Evolutionary conservation across 495 filamentous ascomycete genomes (phyloP).

Genomic region (Xylaria bambusicola): DNA sequence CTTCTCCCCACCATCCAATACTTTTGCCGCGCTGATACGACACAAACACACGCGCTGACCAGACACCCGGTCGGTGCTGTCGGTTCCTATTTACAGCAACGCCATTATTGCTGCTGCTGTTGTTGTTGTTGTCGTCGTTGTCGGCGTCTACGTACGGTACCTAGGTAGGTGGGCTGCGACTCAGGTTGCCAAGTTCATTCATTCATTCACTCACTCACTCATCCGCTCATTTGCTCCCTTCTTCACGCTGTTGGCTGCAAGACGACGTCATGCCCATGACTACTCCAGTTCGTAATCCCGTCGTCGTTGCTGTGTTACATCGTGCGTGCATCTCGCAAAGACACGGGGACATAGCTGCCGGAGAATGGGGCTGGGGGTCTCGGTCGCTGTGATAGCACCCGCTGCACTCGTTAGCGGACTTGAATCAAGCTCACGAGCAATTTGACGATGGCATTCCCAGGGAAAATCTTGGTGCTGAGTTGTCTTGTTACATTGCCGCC

Average conservation of each 20-base stretch:
- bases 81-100: neutral
- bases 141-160: too few species aligned
- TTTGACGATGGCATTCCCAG: neutral
- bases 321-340: neutral
- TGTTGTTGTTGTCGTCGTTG: too few species aligned
- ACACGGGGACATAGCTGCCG: neutral
- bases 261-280: neutral
- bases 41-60: neutral
- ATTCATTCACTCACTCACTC: too few species aligned
- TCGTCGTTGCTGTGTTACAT: neutral
- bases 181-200: neutral
- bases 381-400: neutral
- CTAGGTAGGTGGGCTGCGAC: neutral
- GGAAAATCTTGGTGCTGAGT: conserved; percentile 6
- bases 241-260: neutral
- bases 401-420: neutral
- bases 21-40: conserved; percentile 12
- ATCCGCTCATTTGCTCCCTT: too few species aligned
- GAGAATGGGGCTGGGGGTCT: neutral
- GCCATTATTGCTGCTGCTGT: too few species aligned
- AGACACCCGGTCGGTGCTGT: neutral
- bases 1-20: neutral
- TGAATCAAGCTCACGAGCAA: neutral
- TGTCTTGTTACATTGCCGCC: conserved; percentile 1
- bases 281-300: neutral